Evolutionary conservation across 495 filamentous ascomycete species (phyloP).

Genomic region (Penicillium canescens): DNA sequence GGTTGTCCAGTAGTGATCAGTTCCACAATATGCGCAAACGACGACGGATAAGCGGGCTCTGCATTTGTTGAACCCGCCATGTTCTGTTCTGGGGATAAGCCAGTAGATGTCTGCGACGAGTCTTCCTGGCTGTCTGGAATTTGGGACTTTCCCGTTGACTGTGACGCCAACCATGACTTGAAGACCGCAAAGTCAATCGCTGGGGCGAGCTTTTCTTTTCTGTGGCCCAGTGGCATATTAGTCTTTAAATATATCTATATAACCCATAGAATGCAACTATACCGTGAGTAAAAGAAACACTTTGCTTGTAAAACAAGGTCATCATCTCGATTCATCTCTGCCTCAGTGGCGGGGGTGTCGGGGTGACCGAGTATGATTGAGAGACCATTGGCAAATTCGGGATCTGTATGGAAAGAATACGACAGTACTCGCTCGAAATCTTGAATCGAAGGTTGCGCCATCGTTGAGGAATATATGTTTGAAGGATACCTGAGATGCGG

Average conservation of each 20-base stretch:
- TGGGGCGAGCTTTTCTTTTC: slow-evolving; percentile 41
- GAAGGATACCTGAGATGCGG: slow-evolving; percentile 2
- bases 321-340: slow-evolving; percentile 41
- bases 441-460: slow-evolving; percentile 2
- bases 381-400: slow-evolving; percentile 51
- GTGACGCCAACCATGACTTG: slow-evolving; percentile 40
- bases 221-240: slow-evolving; percentile 10
- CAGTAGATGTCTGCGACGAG: neutral
- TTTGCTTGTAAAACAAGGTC: slow-evolving; percentile 51
- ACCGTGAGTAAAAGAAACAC: slow-evolving; percentile 56
- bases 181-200: slow-evolving; percentile 43
- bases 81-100: slow-evolving; percentile 1
- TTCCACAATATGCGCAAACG: slow-evolving; percentile 86
- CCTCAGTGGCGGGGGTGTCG: slow-evolving; percentile 37
- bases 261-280: neutral
- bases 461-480: neutral
- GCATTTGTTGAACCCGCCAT: slow-evolving; percentile 4
- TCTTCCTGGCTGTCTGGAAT: neutral
- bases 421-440: slow-evolving; percentile 29
- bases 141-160: slow-evolving; percentile 4
- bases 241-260: neutral
- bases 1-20: slow-evolving; percentile 81
- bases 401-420: slow-evolving; percentile 44
- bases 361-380: slow-evolving; percentile 48
- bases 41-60: slow-evolving; percentile 73